Conservation (phyloP, 2,329 filamentous ascomycete species). For the Botryotinia convoluta region DNA sequence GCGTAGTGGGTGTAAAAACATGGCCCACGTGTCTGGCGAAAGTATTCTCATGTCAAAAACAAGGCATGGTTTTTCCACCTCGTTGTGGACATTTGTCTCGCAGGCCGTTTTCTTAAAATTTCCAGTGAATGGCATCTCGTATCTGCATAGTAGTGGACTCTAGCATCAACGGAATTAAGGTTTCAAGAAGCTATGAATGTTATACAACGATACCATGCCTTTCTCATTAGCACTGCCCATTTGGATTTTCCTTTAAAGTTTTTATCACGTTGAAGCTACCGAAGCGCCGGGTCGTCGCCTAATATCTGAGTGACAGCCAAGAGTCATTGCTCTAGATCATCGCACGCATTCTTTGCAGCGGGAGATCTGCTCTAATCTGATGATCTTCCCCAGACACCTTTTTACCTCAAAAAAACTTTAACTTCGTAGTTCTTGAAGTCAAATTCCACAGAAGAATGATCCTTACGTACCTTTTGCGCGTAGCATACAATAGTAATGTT, state of each 20-base stretch:
- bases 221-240: not conserved
- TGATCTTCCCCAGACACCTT: not conserved
- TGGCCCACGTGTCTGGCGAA: not conserved
- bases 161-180: not conserved
- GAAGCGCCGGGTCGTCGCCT: not conserved
- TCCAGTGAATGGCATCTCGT: not conserved
- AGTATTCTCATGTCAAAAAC: not conserved
- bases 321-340: not conserved
- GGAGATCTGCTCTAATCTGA: not conserved
- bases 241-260: not conserved
- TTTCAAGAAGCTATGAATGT: not conserved
- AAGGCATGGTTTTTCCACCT: not conserved
- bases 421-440: not conserved
- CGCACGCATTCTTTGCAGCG: not conserved
- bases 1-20: not conserved
- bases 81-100: not conserved
- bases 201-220: not conserved
- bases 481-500: not conserved
- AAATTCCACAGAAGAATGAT: not conserved
- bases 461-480: not conserved
- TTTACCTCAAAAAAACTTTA: not conserved
- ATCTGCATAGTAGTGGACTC: constrained; percentile 1
- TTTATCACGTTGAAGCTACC: not conserved
- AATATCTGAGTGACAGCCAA: not conserved
- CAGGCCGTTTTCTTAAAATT: not conserved